phyloP scores from a whole-genome alignment of 75 land plant genomes.

The Sequoiadendron giganteum region DNA sequence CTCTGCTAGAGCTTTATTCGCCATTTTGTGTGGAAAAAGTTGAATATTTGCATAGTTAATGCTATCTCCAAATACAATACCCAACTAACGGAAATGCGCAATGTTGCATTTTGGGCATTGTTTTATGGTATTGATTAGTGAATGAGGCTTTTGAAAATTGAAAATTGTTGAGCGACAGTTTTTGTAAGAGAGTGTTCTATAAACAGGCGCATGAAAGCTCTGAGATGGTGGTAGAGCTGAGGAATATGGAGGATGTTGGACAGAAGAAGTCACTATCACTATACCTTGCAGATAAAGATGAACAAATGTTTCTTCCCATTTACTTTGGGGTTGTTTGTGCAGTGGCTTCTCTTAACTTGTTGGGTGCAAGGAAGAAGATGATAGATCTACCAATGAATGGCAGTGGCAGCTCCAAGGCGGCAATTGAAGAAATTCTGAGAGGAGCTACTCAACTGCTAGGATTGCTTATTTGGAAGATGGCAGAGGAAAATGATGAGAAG shows the following conservation, averaged over 20 bases:
- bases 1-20: too few relatives aligned
- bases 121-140: too few relatives aligned
- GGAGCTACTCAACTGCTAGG: slow-evolving; percentile 55
- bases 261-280: background rate
- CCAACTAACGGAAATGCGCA: too few relatives aligned
- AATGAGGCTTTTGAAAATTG: background rate
- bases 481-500: slow-evolving; percentile 11
- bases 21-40: too few relatives aligned
- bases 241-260: background rate
- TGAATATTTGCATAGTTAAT: too few relatives aligned
- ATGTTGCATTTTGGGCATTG: too few relatives aligned
- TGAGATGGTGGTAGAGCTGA: slow-evolving; percentile 7
- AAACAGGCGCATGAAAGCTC: slow-evolving; percentile 1
- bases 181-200: background rate
- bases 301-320: slow-evolving; percentile 33
- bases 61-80: too few relatives aligned
- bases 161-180: background rate
- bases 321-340: slow-evolving; percentile 64
- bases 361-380: slow-evolving; percentile 16
- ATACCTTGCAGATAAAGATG: slow-evolving; percentile 11
- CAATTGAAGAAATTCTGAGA: slow-evolving; percentile 34
- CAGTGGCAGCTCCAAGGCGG: slow-evolving; percentile 20
- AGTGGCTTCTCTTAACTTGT: slow-evolving; percentile 32
- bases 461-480: slow-evolving; percentile 38
- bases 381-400: slow-evolving; percentile 4